Evolutionary conservation across 1,139 yeast species (phyloP).

Genomic region (Candida anutae): DNA sequence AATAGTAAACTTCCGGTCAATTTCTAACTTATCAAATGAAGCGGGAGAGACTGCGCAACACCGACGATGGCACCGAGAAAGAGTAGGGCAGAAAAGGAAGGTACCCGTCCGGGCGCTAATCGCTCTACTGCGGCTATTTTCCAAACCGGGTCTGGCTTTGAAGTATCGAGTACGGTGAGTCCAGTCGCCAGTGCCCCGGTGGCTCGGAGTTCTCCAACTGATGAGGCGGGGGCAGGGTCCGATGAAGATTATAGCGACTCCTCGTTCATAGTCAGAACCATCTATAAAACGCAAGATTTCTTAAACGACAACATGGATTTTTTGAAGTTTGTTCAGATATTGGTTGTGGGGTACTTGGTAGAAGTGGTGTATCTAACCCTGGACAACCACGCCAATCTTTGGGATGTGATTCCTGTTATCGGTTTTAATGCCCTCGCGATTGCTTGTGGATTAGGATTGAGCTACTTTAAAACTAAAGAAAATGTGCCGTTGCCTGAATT

Average conservation of each 20-base stretch:
- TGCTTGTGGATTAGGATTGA: slow-evolving; percentile 20
- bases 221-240: neutral
- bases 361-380: slow-evolving; percentile 24
- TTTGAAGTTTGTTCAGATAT: slow-evolving; percentile 26
- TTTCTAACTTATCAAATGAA: too few species aligned
- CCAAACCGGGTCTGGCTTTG: slow-evolving; percentile 1
- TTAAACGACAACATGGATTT: slow-evolving; percentile 27
- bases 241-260: slow-evolving; percentile 9
- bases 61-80: too few species aligned
- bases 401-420: slow-evolving; percentile 16
- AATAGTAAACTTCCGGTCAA: too few species aligned
- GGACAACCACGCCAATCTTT: slow-evolving; percentile 10
- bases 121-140: slow-evolving; percentile 9
- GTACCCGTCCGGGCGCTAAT: neutral
- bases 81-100: slow-evolving; percentile 1
- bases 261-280: slow-evolving; percentile 5
- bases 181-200: neutral
- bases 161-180: too few species aligned
- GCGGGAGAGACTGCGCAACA: too few species aligned
- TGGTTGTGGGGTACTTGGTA: slow-evolving; percentile 21
- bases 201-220: too few species aligned
- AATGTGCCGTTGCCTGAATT: slow-evolving; percentile 26
- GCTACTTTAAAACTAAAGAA: slow-evolving; percentile 17
- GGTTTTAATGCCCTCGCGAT: slow-evolving; percentile 32
- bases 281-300: slow-evolving; percentile 32